Conservation (phyloP, 2,329 filamentous ascomycete species). For the Fusarium concolor region DNA sequence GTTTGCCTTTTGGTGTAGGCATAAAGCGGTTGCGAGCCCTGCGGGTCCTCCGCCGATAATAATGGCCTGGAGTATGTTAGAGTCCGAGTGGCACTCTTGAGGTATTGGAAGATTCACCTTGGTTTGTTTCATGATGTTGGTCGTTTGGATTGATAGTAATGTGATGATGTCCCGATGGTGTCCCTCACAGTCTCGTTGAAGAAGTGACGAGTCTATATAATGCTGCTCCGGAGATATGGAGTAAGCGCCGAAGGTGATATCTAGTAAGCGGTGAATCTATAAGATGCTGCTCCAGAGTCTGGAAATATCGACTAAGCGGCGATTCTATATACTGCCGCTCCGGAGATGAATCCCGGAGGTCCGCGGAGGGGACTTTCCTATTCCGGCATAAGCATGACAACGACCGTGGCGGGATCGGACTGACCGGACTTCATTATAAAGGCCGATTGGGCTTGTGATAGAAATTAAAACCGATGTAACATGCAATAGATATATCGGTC, state of each 20-base stretch:
- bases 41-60: slow-evolving; percentile 1
- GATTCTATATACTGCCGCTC: background rate
- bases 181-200: background rate
- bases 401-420: no score
- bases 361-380: background rate
- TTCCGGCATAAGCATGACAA: background rate
- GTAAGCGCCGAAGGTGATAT: no score
- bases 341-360: background rate
- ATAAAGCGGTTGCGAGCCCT: background rate
- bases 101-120: background rate
- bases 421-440: no score
- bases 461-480: no score
- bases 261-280: background rate
- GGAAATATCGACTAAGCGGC: background rate
- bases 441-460: no score
- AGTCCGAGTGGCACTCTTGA: background rate
- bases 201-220: background rate
- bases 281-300: no score
- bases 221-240: background rate
- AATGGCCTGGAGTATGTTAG: background rate
- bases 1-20: background rate
- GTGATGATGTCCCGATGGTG: background rate
- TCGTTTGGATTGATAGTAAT: no score
- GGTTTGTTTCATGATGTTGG: background rate
- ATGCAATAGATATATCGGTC: no score